Percentiles rank a stretch among this genome's conserved stretches.
These are phyloP conservation scores for Evernia prunastri DNA, from an alignment of 495 filamentous ascomycete genomes.

Conservation along the genomic window DNA sequence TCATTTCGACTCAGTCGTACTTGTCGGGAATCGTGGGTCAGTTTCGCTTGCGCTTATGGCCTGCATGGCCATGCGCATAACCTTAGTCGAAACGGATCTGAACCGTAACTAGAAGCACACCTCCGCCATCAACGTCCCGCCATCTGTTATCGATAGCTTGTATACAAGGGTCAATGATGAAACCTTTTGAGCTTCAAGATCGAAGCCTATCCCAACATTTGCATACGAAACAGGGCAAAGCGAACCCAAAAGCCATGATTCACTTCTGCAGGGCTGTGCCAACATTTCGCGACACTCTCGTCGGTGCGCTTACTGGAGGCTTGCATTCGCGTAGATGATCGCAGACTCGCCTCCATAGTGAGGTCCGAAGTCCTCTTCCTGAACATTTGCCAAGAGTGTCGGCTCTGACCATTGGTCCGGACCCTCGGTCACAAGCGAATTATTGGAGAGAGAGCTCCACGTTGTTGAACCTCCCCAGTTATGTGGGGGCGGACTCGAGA, in stretches of 20 bases:
- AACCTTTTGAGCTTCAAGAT: slow-evolving; percentile 11
- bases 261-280: slow-evolving; percentile 10
- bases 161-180: slow-evolving; percentile 9
- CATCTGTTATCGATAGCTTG: slow-evolving; percentile 10
- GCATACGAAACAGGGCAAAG: neutral
- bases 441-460: slow-evolving; percentile 23
- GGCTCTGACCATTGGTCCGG: slow-evolving; percentile 29
- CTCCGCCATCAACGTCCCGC: slow-evolving; percentile 6
- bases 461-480: slow-evolving; percentile 16
- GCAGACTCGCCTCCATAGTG: slow-evolving; percentile 23
- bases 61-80: slow-evolving; percentile 12
- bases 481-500: slow-evolving; percentile 23
- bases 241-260: neutral
- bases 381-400: slow-evolving; percentile 24
- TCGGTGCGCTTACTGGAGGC: slow-evolving; percentile 7
- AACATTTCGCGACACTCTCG: neutral
- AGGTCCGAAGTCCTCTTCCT: slow-evolving; percentile 27
- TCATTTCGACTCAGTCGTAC: neutral
- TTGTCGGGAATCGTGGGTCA: neutral
- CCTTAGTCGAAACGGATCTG: slow-evolving; percentile 19
- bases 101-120: slow-evolving; percentile 1
- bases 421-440: slow-evolving; percentile 22
- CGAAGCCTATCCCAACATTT: neutral
- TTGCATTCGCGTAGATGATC: slow-evolving; percentile 19
- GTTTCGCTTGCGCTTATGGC: slow-evolving; percentile 11